phyloP scores from a whole-genome alignment of 148 eudicot genomes.

The Bassia scoparia region DNA sequence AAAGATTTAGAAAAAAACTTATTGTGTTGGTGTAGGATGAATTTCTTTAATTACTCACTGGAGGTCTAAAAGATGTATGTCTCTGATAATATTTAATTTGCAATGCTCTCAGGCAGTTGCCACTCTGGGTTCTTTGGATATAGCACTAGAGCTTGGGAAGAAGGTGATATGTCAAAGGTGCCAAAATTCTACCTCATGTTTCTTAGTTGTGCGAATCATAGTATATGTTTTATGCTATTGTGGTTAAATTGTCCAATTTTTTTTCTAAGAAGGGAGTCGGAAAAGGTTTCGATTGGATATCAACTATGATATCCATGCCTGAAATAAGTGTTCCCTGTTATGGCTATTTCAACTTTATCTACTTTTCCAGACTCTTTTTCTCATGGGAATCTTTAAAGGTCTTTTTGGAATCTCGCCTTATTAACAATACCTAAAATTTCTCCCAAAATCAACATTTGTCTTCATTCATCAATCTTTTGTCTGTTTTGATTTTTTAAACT shows the following conservation, averaged over 20 bases:
- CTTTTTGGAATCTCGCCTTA: too few species aligned
- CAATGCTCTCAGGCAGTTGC: conserved; percentile 53
- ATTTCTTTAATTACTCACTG: not conserved
- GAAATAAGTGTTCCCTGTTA: not conserved
- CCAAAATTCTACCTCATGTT: conserved; percentile 16
- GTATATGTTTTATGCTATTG: not conserved
- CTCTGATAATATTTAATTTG: not conserved
- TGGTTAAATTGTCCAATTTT: not conserved
- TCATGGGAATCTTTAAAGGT: not conserved
- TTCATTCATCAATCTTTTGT: not conserved
- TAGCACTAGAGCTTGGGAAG: conserved; percentile 76
- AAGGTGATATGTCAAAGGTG: conserved; percentile 85
- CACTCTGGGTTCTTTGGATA: conserved; percentile 82
- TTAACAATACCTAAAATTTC: too few species aligned
- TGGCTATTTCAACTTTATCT: too few species aligned
- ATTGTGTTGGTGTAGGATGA: not conserved
- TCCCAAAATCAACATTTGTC: not conserved
- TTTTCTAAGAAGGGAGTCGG: too few species aligned
- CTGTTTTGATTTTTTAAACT: too few species aligned
- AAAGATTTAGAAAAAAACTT: not conserved
- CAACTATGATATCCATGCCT: not conserved
- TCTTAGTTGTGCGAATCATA: conserved; percentile 7
- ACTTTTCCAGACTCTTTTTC: not conserved
- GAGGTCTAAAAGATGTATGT: not conserved
- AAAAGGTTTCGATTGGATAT: not conserved